Percentiles rank a stretch among this genome's conserved stretches.
Conservation (phyloP, 2,329 filamentous ascomycete genomes). For the Penicillium sp. region DNA sequence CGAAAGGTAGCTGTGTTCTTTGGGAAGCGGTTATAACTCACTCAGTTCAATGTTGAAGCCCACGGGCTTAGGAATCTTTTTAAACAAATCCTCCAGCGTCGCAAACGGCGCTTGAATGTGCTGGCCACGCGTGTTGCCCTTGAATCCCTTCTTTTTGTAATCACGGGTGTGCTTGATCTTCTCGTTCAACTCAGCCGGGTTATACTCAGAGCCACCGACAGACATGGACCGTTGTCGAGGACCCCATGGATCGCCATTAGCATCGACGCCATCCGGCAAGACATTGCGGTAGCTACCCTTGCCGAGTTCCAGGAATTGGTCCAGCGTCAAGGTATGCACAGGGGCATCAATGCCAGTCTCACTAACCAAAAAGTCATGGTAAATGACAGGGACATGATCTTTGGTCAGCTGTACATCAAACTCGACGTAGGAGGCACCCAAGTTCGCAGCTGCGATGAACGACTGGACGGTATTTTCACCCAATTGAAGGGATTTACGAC, state of each 20-base stretch:
- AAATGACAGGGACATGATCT: constrained; percentile 95
- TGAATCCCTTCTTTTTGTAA: constrained; percentile 91
- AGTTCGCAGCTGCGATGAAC: constrained; percentile 90
- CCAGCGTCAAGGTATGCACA: constrained; percentile 87
- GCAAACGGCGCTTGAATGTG: constrained; percentile 96
- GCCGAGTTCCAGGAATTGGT: constrained; percentile 85
- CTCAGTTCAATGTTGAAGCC: constrained; percentile 99
- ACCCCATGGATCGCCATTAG: constrained; percentile 14
- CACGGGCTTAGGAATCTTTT: constrained; percentile 70
- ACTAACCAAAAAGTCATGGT: constrained; percentile 96
- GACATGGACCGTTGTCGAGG: constrained; percentile 54
- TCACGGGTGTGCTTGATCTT: constrained; percentile 96
- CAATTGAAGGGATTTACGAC: constrained; percentile 81
- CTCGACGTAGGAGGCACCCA: constrained; percentile 71
- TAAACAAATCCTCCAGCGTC: constrained; percentile 88
- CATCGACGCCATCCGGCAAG: constrained; percentile 34
- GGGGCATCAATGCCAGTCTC: constrained; percentile 97
- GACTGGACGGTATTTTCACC: constrained; percentile 95
- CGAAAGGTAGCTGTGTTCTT: constrained; percentile 24
- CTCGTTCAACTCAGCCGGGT: constrained; percentile 54
- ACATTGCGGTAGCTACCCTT: constrained; percentile 41
- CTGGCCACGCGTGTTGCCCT: constrained; percentile 87
- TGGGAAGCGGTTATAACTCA: constrained; percentile 30
- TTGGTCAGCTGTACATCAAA: constrained; percentile 97
- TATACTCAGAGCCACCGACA: constrained; percentile 49